A percentile compares a stretch with the other conserved stretches of the same genome.
Evolutionary conservation across 2,329 filamentous ascomycete species (phyloP).

Genomic region (Monosporascus sp.): DNA sequence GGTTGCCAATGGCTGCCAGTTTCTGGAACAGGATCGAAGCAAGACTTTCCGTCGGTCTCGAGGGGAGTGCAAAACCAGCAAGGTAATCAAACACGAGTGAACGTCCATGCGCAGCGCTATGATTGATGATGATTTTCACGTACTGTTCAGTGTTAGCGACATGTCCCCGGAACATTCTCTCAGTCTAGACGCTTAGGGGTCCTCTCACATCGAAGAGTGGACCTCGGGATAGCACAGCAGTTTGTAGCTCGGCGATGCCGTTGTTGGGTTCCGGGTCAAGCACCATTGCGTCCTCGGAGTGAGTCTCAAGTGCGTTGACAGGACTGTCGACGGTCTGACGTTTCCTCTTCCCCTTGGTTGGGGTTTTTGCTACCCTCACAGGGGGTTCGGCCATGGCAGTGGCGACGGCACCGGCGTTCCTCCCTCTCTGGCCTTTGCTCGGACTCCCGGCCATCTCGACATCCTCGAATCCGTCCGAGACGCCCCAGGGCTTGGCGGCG

Average conservation of each 20-base stretch:
- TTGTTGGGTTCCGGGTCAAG: conserved; percentile 16
- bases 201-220: conserved; percentile 41
- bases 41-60: conserved; percentile 55
- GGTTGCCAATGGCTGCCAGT: conserved; percentile 52
- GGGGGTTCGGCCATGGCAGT: conserved; percentile 39
- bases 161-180: too few relatives aligned
- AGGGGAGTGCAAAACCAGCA: conserved; percentile 59
- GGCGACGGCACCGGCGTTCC: conserved; percentile 38
- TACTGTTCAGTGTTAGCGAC: conserved; percentile 36
- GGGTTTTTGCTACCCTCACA: conserved; percentile 37
- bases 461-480: conserved; percentile 75
- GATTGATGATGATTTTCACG: conserved; percentile 59
- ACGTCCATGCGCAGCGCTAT: conserved; percentile 49
- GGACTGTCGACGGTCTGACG: conserved; percentile 62
- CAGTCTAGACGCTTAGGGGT: background rate
- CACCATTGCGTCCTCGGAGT: conserved; percentile 36
- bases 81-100: conserved; percentile 64
- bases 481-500: conserved; percentile 46
- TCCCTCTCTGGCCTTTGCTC: conserved; percentile 42
- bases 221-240: conserved; percentile 5
- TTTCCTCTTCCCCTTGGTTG: conserved; percentile 67
- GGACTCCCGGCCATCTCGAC: conserved; percentile 52
- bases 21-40: conserved; percentile 64
- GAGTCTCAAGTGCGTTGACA: conserved; percentile 52
- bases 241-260: conserved; percentile 7